These are phyloP conservation scores for Lactarius psammicola DNA, from an alignment of 768 basidiomycete species.

Conservation along the genomic window DNA sequence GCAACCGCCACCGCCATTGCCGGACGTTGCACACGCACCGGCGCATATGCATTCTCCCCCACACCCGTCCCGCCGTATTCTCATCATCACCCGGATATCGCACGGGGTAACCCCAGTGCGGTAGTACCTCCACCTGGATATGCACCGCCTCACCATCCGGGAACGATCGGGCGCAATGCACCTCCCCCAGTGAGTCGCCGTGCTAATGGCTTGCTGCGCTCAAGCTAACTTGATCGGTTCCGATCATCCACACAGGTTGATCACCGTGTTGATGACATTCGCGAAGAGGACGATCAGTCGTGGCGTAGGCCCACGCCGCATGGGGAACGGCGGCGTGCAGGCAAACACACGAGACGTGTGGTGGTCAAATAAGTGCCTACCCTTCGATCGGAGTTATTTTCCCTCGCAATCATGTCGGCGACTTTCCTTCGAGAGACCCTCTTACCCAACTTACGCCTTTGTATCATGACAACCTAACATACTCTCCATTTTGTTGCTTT, in stretches of 20 bases:
- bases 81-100: conserved; percentile 37
- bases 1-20: conserved; percentile 24
- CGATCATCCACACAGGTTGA: conserved; percentile 27
- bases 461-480: background rate
- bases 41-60: conserved; percentile 27
- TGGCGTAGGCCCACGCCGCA: conserved; percentile 75
- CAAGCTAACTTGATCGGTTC: conserved; percentile 22
- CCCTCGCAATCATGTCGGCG: conserved; percentile 15
- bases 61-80: conserved; percentile 36
- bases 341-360: conserved; percentile 75
- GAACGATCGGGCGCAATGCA: conserved; percentile 21
- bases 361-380: conserved; percentile 38
- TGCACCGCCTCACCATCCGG: conserved; percentile 25
- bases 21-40: conserved; percentile 23
- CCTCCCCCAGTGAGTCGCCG: conserved; percentile 25
- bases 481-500: background rate
- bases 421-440: conserved; percentile 6
- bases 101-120: conserved; percentile 33
- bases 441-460: conserved; percentile 9
- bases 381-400: conserved; percentile 16
- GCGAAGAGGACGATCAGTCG: conserved; percentile 60
- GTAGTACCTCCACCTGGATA: conserved; percentile 34
- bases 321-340: conserved; percentile 70
- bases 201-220: conserved; percentile 13
- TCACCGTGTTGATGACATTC: conserved; percentile 45